Conservation (phyloP, 2,329 filamentous ascomycete genomes). For the Cryoendolithus antarcticus region DNA sequence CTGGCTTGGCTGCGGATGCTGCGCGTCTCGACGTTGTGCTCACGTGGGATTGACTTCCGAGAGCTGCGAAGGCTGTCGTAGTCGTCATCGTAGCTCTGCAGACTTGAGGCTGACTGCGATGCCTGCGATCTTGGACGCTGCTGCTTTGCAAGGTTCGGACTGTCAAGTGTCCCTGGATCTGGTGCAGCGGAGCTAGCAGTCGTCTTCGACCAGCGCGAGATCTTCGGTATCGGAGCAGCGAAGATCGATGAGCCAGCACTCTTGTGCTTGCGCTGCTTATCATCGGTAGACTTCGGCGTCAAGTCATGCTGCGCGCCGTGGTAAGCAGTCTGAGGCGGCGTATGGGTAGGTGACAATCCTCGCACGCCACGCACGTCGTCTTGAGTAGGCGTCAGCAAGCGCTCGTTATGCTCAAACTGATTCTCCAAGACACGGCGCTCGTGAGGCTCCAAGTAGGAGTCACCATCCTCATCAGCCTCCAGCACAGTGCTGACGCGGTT, state of each 20-base stretch:
- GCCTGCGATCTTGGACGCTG: constrained; percentile 45
- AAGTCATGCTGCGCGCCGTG: constrained; percentile 53
- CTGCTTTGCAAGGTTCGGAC: constrained; percentile 12
- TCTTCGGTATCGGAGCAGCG: constrained; percentile 50
- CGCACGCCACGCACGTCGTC: constrained; percentile 34
- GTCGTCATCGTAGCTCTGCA: constrained; percentile 48
- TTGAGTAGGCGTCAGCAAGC: constrained; percentile 48
- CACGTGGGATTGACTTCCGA: background rate
- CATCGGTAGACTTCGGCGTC: constrained; percentile 58
- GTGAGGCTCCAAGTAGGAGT: constrained; percentile 36
- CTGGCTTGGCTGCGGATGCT: constrained; percentile 26
- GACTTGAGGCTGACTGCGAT: constrained; percentile 55
- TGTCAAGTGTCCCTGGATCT: constrained; percentile 18
- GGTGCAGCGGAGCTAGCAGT: constrained; percentile 72
- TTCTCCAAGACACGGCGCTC: constrained; percentile 34
- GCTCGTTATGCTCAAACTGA: constrained; percentile 47
- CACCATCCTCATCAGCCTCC: constrained; percentile 60
- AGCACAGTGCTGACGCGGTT: constrained; percentile 83
- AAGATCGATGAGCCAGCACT: constrained; percentile 71
- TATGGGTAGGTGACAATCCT: constrained; percentile 21
- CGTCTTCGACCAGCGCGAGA: constrained; percentile 94
- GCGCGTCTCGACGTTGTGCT: constrained; percentile 12
- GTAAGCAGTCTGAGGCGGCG: constrained; percentile 43
- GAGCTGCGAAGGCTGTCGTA: constrained; percentile 28
- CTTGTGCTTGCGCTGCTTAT: constrained; percentile 74